Base-by-base conservation (phyloP, 331 rosid species). In the Spiraea crenata region DNA sequence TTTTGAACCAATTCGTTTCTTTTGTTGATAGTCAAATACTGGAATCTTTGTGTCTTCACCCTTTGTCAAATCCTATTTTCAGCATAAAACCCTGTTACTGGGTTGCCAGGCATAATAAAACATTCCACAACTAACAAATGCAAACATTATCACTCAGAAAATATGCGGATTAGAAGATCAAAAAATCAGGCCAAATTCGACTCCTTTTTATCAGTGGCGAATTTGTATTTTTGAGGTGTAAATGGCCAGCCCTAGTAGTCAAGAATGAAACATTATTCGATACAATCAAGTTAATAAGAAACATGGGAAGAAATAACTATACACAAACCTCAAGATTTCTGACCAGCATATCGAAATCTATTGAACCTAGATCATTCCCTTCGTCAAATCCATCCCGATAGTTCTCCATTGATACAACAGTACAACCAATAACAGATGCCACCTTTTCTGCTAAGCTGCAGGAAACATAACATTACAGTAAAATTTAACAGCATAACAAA, bases 361-460 rank as follows among this genome's bases (percentile, higher is more conserved):
- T 86, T 59, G 89, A 86, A 76, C 79, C 88, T 76, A 89, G 76
- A 86, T 81, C 96, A 77, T 86, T 81, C 79, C 89, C 93, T 82
- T 95, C 97, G 64, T 91, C 99, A 65, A 80, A 88, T 67, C 96
- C 93, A 54, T 81, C 86, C 60, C 96, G 84, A 77, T 95, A 95
- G 80, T 91, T 91, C 84, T 91, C 98, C 97, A 95, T 95, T 50
- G 98, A 95, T 63, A 91, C 80, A 65, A 95, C 88, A 54, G 86
- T 86, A 74, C 99, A 89, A 67, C 98, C 96, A 83, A 95, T 83
- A 74, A 95, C 96, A 71, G 98, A 91, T 67, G 90, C 90, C 86
- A 95, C 98, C 92, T 95, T 95, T 78, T 95, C 99, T 83, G 96
- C 88, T 88, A 95, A 91, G 98, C 99, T 95, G 85, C 81, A 88